These are phyloP conservation scores for Xerocomus amazonicus DNA, from an alignment of 1,284 basidiomycete species.

Conservation along the genomic window DNA sequence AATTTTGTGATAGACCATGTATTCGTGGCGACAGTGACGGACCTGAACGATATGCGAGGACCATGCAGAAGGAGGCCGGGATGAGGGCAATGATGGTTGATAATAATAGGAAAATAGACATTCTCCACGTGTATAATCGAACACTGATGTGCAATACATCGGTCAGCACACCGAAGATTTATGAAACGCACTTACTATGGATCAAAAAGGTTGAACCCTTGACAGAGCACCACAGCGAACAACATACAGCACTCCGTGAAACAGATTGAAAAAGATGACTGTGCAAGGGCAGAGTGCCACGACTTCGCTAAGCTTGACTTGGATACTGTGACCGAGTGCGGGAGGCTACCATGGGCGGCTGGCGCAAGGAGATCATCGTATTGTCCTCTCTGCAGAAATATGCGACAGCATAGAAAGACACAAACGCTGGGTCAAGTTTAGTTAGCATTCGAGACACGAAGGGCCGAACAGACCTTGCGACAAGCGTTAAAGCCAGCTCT, in stretches of 20 bases:
- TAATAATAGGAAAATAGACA: slow-evolving; percentile 57
- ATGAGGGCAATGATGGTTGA: slow-evolving; percentile 55
- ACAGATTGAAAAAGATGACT: slow-evolving; percentile 57
- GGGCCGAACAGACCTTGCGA: slow-evolving; percentile 21
- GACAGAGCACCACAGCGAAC: slow-evolving; percentile 63
- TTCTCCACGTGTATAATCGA: slow-evolving; percentile 61
- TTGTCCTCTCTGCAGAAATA: slow-evolving; percentile 50
- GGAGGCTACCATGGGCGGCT: slow-evolving; percentile 36
- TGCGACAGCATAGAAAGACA: slow-evolving; percentile 52
- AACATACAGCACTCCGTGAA: slow-evolving; percentile 68
- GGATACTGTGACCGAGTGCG: slow-evolving; percentile 39
- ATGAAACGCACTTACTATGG: slow-evolving; percentile 41
- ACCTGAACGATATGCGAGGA: slow-evolving; percentile 47
- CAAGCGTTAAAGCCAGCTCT: slow-evolving; percentile 11
- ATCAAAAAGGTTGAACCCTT: slow-evolving; percentile 52
- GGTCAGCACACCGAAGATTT: neutral
- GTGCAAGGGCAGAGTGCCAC: slow-evolving; percentile 52
- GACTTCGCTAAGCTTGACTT: slow-evolving; percentile 30
- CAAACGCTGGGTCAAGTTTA: slow-evolving; percentile 32
- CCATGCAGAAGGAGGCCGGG: slow-evolving; percentile 57
- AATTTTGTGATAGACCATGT: neutral
- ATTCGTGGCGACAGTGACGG: slow-evolving; percentile 2
- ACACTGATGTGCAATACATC: slow-evolving; percentile 32
- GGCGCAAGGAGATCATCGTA: slow-evolving; percentile 44
- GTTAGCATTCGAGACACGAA: slow-evolving; percentile 1